These are phyloP conservation scores for Berberis vulgaris DNA, from an alignment of 164 flowering plant species.

Conservation along the genomic window DNA sequence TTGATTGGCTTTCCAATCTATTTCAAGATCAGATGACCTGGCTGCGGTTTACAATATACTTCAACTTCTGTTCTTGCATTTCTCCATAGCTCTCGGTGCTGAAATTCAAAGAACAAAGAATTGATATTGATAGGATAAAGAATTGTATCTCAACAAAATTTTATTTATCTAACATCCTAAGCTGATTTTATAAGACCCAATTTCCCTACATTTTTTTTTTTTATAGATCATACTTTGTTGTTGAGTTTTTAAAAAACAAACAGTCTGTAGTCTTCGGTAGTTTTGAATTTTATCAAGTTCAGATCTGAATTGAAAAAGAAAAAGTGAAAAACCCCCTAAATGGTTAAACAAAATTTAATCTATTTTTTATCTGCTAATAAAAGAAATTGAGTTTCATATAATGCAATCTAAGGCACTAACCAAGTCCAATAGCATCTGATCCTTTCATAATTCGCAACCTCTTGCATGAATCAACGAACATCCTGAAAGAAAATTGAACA, in stretches of 20 bases:
- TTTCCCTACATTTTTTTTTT: too few relatives aligned
- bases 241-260: too few relatives aligned
- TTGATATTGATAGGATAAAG: too few relatives aligned
- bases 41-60: not conserved
- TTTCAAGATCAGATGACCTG: constrained; percentile 11
- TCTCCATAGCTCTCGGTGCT: constrained; percentile 57
- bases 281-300: too few relatives aligned
- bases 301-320: too few relatives aligned
- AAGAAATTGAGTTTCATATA: not conserved
- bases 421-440: constrained; percentile 80
- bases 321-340: too few relatives aligned
- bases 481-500: constrained; percentile 24
- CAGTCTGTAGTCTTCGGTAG: too few relatives aligned
- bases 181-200: too few relatives aligned
- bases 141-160: too few relatives aligned
- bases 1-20: not conserved
- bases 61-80: constrained; percentile 53
- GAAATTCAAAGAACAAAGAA: not conserved
- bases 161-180: too few relatives aligned
- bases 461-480: constrained; percentile 75
- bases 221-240: too few relatives aligned
- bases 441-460: constrained; percentile 82
- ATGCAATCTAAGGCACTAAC: constrained; percentile 22
- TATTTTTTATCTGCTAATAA: not conserved
- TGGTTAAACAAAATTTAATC: too few relatives aligned